Percentiles rank a stretch among this genome's conserved stretches.
phyloP scores from a whole-genome alignment of 257 asterid genomes.

The Rehmannia glutinosa region DNA sequence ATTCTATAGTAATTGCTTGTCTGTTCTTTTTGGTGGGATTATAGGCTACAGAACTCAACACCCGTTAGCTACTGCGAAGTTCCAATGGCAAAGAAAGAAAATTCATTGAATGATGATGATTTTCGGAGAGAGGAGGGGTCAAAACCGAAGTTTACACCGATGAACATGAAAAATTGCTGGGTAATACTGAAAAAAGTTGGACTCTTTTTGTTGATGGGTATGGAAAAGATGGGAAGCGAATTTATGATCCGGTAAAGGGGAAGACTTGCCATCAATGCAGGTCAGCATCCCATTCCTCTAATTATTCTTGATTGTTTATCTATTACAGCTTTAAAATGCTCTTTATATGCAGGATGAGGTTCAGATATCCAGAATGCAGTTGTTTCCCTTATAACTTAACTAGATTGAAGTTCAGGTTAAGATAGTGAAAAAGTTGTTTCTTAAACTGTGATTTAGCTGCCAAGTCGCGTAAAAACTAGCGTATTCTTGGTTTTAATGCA shows the following conservation, averaged over 20 bases:
- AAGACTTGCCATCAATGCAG: slow-evolving; percentile 98
- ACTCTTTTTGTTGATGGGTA: slow-evolving; percentile 80
- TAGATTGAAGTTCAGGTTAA: not conserved
- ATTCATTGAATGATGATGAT: slow-evolving; percentile 19
- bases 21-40: slow-evolving; percentile 17
- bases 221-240: slow-evolving; percentile 81
- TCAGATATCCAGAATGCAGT: not conserved
- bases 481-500: too few relatives aligned
- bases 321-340: not conserved
- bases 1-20: not conserved
- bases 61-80: slow-evolving; percentile 75
- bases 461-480: not conserved
- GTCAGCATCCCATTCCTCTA: slow-evolving; percentile 29
- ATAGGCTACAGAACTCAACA: slow-evolving; percentile 76
- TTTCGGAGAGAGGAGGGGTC: slow-evolving; percentile 66
- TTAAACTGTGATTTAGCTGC: not conserved
- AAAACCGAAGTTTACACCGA: slow-evolving; percentile 83
- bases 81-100: slow-evolving; percentile 30
- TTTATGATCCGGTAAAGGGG: slow-evolving; percentile 77
- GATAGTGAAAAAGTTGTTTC: not conserved
- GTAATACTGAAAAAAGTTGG: slow-evolving; percentile 80
- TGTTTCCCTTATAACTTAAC: not conserved
- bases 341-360: not conserved
- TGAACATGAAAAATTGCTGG: slow-evolving; percentile 81
- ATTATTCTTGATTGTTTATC: not conserved